Conservation (phyloP, 441 rosid species). For the Eruca vesicaria region DNA sequence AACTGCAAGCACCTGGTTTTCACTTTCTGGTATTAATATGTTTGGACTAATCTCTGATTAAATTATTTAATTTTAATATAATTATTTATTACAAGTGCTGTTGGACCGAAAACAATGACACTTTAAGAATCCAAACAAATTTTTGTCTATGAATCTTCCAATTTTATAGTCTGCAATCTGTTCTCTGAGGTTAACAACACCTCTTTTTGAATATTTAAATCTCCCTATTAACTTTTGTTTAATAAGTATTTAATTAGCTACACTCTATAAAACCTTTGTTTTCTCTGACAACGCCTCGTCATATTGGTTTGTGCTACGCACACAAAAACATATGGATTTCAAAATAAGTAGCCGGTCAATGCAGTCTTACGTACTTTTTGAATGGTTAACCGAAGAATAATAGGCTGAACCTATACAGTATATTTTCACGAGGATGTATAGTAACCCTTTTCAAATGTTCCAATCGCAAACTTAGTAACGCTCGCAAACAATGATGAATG, state of each 20-base stretch:
- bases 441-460: neutral
- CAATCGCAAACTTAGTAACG: neutral
- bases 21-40: conserved; percentile 7
- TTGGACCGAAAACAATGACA: conserved; percentile 21
- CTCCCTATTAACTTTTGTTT: neutral
- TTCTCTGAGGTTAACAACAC: neutral
- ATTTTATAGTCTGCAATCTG: neutral
- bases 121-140: conserved; percentile 1
- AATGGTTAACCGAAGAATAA: neutral
- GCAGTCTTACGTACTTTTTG: neutral
- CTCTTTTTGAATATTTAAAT: neutral
- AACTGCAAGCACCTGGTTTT: conserved; percentile 28
- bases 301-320: conserved; percentile 2
- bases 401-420: neutral
- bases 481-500: too few relatives aligned
- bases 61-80: neutral
- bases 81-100: neutral
- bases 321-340: neutral
- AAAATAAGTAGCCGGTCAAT: neutral
- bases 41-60: conserved; percentile 13
- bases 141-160: conserved; percentile 24
- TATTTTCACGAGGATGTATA: neutral
- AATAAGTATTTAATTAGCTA: neutral
- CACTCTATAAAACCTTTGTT: neutral
- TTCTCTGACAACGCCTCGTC: conserved; percentile 22